These are phyloP conservation scores for Boechera divaricarpa DNA, from an alignment of 345 rosid genomes.

Conservation along the genomic window DNA sequence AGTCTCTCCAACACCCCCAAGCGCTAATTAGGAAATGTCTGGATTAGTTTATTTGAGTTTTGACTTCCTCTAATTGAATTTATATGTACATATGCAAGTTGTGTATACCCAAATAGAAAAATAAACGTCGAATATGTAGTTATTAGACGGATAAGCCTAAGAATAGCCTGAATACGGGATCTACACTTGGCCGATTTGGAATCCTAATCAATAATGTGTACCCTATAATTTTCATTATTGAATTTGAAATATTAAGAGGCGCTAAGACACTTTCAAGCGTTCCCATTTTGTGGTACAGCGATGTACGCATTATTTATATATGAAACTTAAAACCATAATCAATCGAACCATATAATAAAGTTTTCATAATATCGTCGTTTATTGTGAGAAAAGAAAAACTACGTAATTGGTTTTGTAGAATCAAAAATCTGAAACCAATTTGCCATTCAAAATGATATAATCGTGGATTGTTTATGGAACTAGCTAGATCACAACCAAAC, in stretches of 20 bases:
- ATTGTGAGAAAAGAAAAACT: not conserved
- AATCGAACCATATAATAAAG: not conserved
- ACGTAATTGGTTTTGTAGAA: not conserved
- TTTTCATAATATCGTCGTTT: not conserved
- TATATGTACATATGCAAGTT: conserved; percentile 17
- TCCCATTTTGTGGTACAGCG: no score
- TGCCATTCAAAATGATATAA: no score
- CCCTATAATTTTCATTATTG: not conserved
- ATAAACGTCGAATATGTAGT: not conserved
- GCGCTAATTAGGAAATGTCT: conserved; percentile 24
- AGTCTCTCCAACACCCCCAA: conserved; percentile 40
- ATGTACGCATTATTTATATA: no score
- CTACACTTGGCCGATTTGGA: conserved; percentile 29
- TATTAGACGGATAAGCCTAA: not conserved
- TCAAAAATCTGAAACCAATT: not conserved
- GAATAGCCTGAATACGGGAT: not conserved
- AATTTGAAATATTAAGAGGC: not conserved
- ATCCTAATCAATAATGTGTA: not conserved
- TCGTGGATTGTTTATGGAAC: no score
- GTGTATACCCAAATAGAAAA: not conserved
- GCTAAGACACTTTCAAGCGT: no score
- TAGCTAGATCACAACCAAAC: no score
- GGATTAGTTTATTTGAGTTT: conserved; percentile 10
- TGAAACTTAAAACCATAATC: no score
- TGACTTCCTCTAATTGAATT: conserved; percentile 10